Percentiles rank a stretch among this genome's conserved stretches.
Conservation (phyloP, 148 eudicot genomes). For the Vaccinium macrocarpon region DNA sequence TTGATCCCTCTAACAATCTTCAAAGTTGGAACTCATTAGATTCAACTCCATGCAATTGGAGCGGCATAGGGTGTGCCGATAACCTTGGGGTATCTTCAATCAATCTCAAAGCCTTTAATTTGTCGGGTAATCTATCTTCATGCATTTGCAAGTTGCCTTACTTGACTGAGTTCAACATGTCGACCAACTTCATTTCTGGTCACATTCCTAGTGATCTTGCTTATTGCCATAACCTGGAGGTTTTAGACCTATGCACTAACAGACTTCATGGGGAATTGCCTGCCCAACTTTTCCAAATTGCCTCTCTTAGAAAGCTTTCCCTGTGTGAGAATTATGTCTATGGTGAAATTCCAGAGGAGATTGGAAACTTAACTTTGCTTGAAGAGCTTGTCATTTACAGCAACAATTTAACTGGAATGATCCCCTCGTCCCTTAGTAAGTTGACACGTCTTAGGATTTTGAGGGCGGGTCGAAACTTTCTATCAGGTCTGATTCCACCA, state of each 20-base stretch:
- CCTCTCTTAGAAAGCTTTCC: constrained; percentile 39
- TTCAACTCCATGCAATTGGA: constrained; percentile 51
- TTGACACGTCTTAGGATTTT: constrained; percentile 41
- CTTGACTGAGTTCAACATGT: constrained; percentile 35
- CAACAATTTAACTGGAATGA: constrained; percentile 54
- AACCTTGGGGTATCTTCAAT: constrained; percentile 34
- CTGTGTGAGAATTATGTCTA: constrained; percentile 48
- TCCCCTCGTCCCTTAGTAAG: constrained; percentile 35
- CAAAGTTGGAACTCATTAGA: constrained; percentile 39
- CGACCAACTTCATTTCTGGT: constrained; percentile 48
- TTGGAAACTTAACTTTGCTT: constrained; percentile 34
- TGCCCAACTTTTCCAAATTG: constrained; percentile 31
- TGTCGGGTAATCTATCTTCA: constrained; percentile 47
- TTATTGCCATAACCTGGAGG: constrained; percentile 31
- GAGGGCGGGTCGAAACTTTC: constrained; percentile 43
- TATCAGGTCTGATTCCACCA: constrained; percentile 44
- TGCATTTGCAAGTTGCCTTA: constrained; percentile 42
- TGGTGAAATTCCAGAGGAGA: constrained; percentile 45
- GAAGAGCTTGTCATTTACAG: constrained; percentile 52
- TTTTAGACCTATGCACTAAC: constrained; percentile 58
- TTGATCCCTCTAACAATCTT: constrained; percentile 38
- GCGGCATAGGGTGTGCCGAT: constrained; percentile 34
- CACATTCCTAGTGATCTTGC: constrained; percentile 41
- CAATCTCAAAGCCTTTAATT: constrained; percentile 27
- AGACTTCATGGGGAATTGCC: constrained; percentile 39